Evolutionary conservation across 2,329 filamentous ascomycete genomes (phyloP).

Genomic region (Fusarium sp.): DNA sequence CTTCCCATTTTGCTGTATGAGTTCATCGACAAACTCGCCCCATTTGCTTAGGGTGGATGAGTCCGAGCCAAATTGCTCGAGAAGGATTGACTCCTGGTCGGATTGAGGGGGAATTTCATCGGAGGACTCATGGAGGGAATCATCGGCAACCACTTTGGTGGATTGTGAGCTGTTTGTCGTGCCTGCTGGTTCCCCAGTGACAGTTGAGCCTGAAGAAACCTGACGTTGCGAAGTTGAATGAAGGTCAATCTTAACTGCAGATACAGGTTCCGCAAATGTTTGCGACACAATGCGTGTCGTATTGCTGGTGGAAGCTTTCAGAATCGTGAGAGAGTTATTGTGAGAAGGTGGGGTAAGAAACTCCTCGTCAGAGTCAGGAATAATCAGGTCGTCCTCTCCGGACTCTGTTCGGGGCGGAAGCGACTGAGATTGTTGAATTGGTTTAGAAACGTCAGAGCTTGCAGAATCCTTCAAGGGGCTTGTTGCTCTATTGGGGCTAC

Average conservation of each 20-base stretch:
- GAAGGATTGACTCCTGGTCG: conserved; percentile 36
- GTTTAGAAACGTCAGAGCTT: conserved; percentile 16
- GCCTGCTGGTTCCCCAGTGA: neutral
- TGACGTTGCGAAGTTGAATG: conserved; percentile 29
- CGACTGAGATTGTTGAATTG: neutral
- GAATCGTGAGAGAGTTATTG: conserved; percentile 36
- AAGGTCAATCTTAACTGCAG: conserved; percentile 12
- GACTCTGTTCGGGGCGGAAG: conserved; percentile 1
- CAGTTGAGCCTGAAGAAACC: conserved; percentile 29
- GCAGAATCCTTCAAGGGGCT: conserved; percentile 22
- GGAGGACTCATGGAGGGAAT: conserved; percentile 7
- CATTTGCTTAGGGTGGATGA: conserved; percentile 55
- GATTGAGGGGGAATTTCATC: conserved; percentile 6
- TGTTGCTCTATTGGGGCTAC: conserved; percentile 19
- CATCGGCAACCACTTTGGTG: conserved; percentile 15
- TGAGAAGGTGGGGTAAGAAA: conserved; percentile 58
- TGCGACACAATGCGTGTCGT: neutral
- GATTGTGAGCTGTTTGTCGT: conserved; percentile 25
- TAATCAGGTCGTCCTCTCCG: conserved; percentile 56
- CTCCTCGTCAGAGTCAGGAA: conserved; percentile 73
- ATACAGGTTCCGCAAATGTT: neutral
- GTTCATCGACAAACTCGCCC: conserved; percentile 57
- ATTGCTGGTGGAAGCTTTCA: conserved; percentile 14
- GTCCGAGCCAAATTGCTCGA: conserved; percentile 52
- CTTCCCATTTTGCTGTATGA: conserved; percentile 63